Conservation (phyloP, 805 yeast species). For the Kodamaea jinghongensis region DNA sequence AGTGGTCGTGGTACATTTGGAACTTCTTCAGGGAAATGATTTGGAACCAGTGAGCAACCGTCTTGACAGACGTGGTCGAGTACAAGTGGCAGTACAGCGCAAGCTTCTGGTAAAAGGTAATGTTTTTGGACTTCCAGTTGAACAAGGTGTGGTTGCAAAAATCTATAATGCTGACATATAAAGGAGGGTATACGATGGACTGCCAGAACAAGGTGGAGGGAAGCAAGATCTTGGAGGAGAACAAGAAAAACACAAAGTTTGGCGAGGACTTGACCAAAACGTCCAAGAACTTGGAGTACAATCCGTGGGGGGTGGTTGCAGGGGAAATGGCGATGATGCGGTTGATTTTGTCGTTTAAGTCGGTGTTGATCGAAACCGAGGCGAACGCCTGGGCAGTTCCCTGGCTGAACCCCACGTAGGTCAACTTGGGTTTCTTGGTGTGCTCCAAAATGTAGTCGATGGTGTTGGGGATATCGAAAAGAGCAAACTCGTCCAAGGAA, state of each 20-base stretch:
- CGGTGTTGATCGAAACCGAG: constrained; percentile 62
- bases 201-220: constrained; percentile 83
- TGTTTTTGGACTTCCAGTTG: constrained; percentile 76
- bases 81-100: constrained; percentile 84
- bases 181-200: constrained; percentile 69
- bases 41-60: constrained; percentile 32
- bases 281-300: constrained; percentile 73
- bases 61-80: constrained; percentile 72
- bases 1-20: constrained; percentile 81
- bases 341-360: constrained; percentile 54
- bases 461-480: constrained; percentile 83
- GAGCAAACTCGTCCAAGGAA: constrained; percentile 86
- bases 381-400: constrained; percentile 95
- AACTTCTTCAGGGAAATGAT: constrained; percentile 73
- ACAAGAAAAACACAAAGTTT: constrained; percentile 60
- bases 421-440: constrained; percentile 43
- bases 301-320: constrained; percentile 88
- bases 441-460: constrained; percentile 65
- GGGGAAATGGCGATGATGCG: constrained; percentile 84
- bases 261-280: constrained; percentile 77
- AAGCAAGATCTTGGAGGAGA: constrained; percentile 71
- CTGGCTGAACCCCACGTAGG: constrained; percentile 87
- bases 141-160: constrained; percentile 63
- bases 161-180: constrained; percentile 72
- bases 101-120: constrained; percentile 67